Evolutionary conservation across 176 grass and related monocot genomes (phyloP), one percentile per base, ranked within the genome.

Genomic region (Neostapfia colusana): DNA sequence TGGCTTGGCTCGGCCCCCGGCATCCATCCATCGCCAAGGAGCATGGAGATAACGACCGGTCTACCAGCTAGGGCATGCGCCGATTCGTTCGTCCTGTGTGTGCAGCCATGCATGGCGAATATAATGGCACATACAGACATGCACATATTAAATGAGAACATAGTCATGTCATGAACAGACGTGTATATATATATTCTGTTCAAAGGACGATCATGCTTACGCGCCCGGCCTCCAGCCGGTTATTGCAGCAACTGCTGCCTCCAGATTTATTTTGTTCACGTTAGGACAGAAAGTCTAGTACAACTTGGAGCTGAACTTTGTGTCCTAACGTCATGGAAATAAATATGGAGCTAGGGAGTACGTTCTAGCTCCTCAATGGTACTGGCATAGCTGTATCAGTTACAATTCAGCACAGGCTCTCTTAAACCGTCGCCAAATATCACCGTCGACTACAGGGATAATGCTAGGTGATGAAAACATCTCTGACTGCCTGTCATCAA

Each of bases 21-120:
- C 83, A 64, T 65, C 65, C 83, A 64, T 65, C 65, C 25, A 11
- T 21, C 0, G 21, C 79, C 85, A 14, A 67, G 23, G 63, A 50
- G 73, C 79, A 87, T 77, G 79, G 85, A 82, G 77, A 34, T 41
- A 66, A 21, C 77, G 69, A 76, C 27, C 75, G 73, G 40, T 21
- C 51, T 8, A 17, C 45, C 5, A 54, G 26, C 78, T 69, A 50
- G 64, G 62, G 38, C 83, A 48, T 71, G 61, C 50, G 55, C 48
- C 65, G 54, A n/a, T 8, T 61, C 34, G n/a, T 14, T 68, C 34
- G n/a, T 14, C 44, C 40, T 34, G 15, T 49, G 14, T 55, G 12
- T 3, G 31, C 28, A 53, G 18, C 21, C 55, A 11, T 26, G 43
- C 12, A 6, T 2, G 13, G 6, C 20, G 20, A 10, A 23, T 53